Evolutionary conservation across 2,329 filamentous ascomycete species (phyloP), one percentile per base, ranked within the genome.

Genomic region (Fusarium sp.): DNA sequence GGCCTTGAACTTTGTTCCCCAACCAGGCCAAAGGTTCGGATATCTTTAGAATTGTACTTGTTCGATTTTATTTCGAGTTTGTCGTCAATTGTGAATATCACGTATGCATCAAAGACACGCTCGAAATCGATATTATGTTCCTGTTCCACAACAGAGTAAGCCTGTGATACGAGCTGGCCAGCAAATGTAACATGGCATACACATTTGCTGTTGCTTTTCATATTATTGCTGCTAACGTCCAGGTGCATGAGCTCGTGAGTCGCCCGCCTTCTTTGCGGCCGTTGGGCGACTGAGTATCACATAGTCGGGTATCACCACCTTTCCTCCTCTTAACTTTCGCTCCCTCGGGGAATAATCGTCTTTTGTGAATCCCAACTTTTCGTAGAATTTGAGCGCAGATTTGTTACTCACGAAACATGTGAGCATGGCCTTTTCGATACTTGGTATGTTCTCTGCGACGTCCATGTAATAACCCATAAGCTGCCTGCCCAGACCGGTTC

Each of bases 361-460:
- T 46, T 79, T 82, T 40, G 68, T 78, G 74, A 88, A 91, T 0
- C 91, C 91, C 15, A 88, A 77, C 65, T 82, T 86, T 48, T 82
- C 78, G 78, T 94, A 94, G 71, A 93, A 91, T 5, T 71, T 75
- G 43, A 86, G 79, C 0, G 86, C 92, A 4, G 79, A 78, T 32
- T 79, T 70, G 75, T 94, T 94, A 65, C 84, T 83, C 54, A 85
- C 78, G 75, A 93, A 94, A 74, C 91, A 92, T 2, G 91, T 93
- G 74, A 94, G 81, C 92, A 94, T 94, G 47, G 89, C 83, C 79
- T 93, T 93, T 24, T 82, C 78, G 47, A 91, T 83, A 1, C 83
- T 82, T 4, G 84, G 82, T 24, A 90, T 84, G 57, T 84, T 84
- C 24, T 78, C 68, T 10, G 87, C 91, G 7, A 90, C 82, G 7